Evolutionary conservation across 2,329 filamentous ascomycete species (phyloP), one percentile per base, ranked within the genome.

Genomic region (Phaeosphaeria sp.): DNA sequence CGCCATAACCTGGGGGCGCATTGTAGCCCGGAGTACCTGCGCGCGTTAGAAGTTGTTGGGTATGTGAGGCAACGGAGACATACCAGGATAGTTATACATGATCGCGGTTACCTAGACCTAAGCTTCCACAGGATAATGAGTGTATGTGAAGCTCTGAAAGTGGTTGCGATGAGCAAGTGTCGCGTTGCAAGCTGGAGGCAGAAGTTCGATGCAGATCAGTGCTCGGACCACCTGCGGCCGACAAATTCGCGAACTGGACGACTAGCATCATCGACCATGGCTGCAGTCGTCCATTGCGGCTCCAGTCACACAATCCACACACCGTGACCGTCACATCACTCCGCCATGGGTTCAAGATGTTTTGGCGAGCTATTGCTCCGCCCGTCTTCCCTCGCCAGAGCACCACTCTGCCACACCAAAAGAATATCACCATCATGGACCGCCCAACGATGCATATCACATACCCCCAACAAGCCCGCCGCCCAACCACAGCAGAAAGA

Each of bases 1-100:
- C 84, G 65, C 86, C 87, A 80, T 90, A 96, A 66, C 87, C 86
- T 51, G 91, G 91, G 72, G 91, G 89, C 57, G 87, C 85, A 71
- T 89, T 91, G 82, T 93, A 96, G 49, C 87, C 86, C 63, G 84
- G 82, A 73, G 80, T 77, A 61, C 77, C 78, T 72, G 57, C 48
- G 53, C 58, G 53, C 51, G 64, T 71, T 67, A 72, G 68, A 58
- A 53, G 48, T 46, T 36, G n/a, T 24, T 42, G 49, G 18, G 33
- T 55, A 39, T 48, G 25, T 46, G 24, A n/a, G 24, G 25, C 43
- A 8, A 20, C 11, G 18, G 15, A 43, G n/a, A 51, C 69, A 15
- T 64, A 73, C 74, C 72, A 61, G 66, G 69, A 60, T 76, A 78
- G 48, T 71, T 74, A 64, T 76, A 77, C 76, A 78, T 78, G 15